phyloP scores from a whole-genome alignment of 768 basidiomycete species.

The Agrocybe pediades region DNA sequence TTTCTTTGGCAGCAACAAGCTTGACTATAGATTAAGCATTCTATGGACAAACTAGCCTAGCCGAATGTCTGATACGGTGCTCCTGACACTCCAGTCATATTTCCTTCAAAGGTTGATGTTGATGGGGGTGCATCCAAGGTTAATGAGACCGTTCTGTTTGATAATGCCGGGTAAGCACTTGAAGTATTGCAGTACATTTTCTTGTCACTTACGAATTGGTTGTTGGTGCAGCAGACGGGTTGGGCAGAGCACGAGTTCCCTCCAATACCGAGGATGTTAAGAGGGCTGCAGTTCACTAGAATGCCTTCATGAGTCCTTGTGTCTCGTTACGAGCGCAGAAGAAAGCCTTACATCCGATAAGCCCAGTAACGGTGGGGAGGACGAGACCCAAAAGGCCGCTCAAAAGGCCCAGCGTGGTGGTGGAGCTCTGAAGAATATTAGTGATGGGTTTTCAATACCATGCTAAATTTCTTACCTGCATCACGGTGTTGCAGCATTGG shows the following conservation, averaged over 20 bases:
- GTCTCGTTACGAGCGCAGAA: neutral
- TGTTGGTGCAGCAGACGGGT: conserved; percentile 4
- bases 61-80: no score
- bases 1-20: no score
- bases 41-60: no score
- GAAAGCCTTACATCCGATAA: neutral
- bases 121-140: conserved; percentile 13
- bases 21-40: no score
- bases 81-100: neutral
- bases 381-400: neutral
- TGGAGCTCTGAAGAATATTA: neutral
- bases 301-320: neutral
- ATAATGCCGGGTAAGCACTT: neutral
- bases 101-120: conserved; percentile 16
- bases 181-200: neutral
- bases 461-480: neutral
- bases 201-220: conserved; percentile 1
- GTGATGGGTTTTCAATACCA: no score
- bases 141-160: conserved; percentile 13
- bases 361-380: neutral
- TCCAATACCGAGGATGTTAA: neutral
- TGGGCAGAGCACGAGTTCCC: neutral
- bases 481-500: conserved; percentile 18
- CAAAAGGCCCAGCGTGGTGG: neutral
- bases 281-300: neutral